phyloP scores from a whole-genome alignment of 2,329 filamentous ascomycete species.

The Apiospora aurea region DNA sequence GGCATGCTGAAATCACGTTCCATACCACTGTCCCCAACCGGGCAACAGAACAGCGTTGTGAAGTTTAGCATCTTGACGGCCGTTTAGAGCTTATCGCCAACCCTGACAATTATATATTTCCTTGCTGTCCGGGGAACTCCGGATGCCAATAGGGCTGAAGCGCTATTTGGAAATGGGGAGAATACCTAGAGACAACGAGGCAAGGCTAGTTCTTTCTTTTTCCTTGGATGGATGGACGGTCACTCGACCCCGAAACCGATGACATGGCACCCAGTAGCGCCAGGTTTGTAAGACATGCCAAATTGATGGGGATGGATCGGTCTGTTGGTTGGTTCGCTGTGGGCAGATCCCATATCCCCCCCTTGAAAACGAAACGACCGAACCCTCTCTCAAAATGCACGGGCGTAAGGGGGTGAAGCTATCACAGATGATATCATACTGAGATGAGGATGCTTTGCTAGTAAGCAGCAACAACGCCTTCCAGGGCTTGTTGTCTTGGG shows the following conservation, averaged over 20 bases:
- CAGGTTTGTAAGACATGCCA: background rate
- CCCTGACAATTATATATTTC: too few relatives aligned
- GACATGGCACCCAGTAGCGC: background rate
- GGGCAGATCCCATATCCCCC: background rate
- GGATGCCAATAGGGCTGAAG: background rate
- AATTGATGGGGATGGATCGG: background rate
- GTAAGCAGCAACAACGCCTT: background rate
- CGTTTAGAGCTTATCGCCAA: too few relatives aligned
- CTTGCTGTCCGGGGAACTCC: background rate
- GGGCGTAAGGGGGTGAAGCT: background rate
- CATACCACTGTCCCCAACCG: too few relatives aligned
- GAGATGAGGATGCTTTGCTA: background rate
- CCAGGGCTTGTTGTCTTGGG: background rate
- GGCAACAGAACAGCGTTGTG: too few relatives aligned
- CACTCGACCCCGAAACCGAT: background rate
- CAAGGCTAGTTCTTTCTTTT: background rate
- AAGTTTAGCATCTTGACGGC: too few relatives aligned
- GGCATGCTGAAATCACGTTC: too few relatives aligned
- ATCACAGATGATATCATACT: slow-evolving; percentile 11
- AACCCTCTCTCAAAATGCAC: background rate
- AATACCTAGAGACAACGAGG: background rate
- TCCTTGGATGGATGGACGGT: background rate
- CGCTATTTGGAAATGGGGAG: background rate
- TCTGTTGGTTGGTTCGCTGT: background rate
- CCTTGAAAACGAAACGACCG: background rate